Base-by-base conservation (phyloP, 805 yeast species). In the Metschnikowia gelsemii region DNA sequence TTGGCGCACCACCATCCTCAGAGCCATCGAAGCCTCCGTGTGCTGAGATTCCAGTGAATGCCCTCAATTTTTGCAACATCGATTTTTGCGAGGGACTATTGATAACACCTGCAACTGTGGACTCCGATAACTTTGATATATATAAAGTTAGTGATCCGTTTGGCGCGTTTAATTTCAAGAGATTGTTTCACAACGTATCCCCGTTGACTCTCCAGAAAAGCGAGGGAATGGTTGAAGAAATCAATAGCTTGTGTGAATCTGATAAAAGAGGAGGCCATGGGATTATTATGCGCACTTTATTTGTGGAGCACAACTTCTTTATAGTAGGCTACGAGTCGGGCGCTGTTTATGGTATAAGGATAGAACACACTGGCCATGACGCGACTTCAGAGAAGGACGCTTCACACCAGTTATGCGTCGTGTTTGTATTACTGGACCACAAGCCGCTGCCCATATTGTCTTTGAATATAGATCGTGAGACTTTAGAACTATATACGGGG, bases 311-410 rank as follows among this genome's bases (percentile, higher is more conserved):
- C 2, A 23, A 42, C 6, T 42, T 59, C 1, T 54, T 79, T 13
- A 59, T 61, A 13, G 66, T 82, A 5, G 96, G 95, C 1, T 87
- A 75, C 55, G 96, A 87, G 57, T 80, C 85, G 13, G 95, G 96
- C 0, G 80, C 77, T 50, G 38, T 70, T 6, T 27, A 60, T 17
- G 70, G 66, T 1, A 52, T 62, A 21, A 28, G 46, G 5, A 42
- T 67, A 4, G 59, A 55, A 21, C 48, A 42, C 6, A 24, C 40
- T 11, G 35, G 28, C 5, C 29, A 28, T 17, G 45, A 42, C 11
- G 31, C 18, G 11, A 32, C 35, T 8, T 12, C 19, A 7, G 32
- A 19, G 2, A 36, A 39, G 41, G 39, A 13, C 46, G 45, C n/a
- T 18, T 49, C 2, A 31, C 58, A 61, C 2, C 47, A 39, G 22